phyloP scores from a whole-genome alignment of 139 green algal species.

The Zygnema circumcarinatum region DNA sequence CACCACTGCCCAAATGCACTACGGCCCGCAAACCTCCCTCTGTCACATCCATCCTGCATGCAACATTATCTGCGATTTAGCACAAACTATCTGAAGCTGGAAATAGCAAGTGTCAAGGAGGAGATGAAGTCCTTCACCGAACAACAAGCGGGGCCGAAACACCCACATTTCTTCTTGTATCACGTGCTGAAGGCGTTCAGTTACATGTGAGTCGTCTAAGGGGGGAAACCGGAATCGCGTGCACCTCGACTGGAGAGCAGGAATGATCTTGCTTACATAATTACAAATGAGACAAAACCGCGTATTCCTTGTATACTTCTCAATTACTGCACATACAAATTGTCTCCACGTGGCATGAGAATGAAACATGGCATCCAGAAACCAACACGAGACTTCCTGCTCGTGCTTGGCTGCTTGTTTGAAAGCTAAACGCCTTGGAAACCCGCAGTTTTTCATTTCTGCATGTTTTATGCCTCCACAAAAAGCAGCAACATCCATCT shows the following conservation, averaged over 20 bases:
- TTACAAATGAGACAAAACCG: slow-evolving; percentile 99
- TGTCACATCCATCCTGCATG: slow-evolving; percentile 64
- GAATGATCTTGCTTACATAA: slow-evolving; percentile 97
- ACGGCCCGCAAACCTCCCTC: slow-evolving; percentile 82
- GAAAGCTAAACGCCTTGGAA: no score
- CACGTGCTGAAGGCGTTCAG: slow-evolving; percentile 78
- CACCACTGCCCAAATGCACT: slow-evolving; percentile 79
- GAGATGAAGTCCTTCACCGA: no score
- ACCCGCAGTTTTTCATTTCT: no score
- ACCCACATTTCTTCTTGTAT: slow-evolving; percentile 72
- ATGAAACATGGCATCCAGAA: not conserved
- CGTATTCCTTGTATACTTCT: slow-evolving; percentile 96
- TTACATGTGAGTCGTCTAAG: slow-evolving; percentile 76
- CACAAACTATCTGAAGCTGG: no score
- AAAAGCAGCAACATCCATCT: no score
- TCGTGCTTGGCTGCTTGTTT: no score
- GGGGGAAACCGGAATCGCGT: slow-evolving; percentile 96
- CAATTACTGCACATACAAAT: slow-evolving; percentile 85
- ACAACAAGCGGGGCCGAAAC: not conserved
- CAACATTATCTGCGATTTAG: not conserved
- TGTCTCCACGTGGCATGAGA: not conserved
- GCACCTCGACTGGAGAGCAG: slow-evolving; percentile 94
- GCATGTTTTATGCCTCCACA: no score
- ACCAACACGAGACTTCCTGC: no score
- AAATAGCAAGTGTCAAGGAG: no score